These are phyloP conservation scores for Durio zibethinus DNA, from an alignment of 345 rosid genomes.

Conservation along the genomic window DNA sequence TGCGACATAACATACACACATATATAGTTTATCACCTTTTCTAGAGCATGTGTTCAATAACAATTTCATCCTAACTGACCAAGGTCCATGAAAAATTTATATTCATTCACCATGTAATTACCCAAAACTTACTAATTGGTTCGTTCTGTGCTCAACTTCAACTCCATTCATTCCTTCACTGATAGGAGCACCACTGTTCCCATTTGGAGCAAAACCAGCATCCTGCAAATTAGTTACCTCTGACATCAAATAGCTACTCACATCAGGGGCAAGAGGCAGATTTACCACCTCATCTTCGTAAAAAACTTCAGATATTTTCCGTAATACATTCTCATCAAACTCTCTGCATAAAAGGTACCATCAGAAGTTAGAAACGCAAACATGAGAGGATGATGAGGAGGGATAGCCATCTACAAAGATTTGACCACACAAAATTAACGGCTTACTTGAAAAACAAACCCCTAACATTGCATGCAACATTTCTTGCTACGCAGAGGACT, in stretches of 20 bases:
- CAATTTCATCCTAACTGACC: not conserved
- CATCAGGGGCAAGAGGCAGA: slow-evolving; percentile 87
- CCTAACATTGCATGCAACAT: slow-evolving; percentile 99
- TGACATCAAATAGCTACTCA: slow-evolving; percentile 82
- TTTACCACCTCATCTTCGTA: slow-evolving; percentile 79
- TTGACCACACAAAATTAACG: slow-evolving; percentile 12
- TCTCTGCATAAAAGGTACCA: slow-evolving; percentile 54
- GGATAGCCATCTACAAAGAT: not conserved
- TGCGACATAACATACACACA: not conserved
- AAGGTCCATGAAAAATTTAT: not conserved
- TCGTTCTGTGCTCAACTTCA: slow-evolving; percentile 69
- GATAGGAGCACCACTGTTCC: slow-evolving; percentile 46
- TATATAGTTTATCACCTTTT: not conserved
- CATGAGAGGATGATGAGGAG: not conserved
- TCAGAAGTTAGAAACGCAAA: slow-evolving; percentile 16
- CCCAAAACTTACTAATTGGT: slow-evolving; percentile 47
- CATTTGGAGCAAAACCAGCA: slow-evolving; percentile 67
- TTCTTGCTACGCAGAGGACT: slow-evolving; percentile 91
- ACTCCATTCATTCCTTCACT: slow-evolving; percentile 76
- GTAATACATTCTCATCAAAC: slow-evolving; percentile 83
- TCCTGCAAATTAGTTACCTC: slow-evolving; percentile 85
- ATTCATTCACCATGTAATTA: not conserved
- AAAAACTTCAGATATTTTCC: slow-evolving; percentile 68
- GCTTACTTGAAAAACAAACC: slow-evolving; percentile 94
- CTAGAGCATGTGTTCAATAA: not conserved